Percentiles rank a stretch among this genome's conserved stretches.
phyloP scores from a whole-genome alignment of 306 rosid species.

The Quercus robur region DNA sequence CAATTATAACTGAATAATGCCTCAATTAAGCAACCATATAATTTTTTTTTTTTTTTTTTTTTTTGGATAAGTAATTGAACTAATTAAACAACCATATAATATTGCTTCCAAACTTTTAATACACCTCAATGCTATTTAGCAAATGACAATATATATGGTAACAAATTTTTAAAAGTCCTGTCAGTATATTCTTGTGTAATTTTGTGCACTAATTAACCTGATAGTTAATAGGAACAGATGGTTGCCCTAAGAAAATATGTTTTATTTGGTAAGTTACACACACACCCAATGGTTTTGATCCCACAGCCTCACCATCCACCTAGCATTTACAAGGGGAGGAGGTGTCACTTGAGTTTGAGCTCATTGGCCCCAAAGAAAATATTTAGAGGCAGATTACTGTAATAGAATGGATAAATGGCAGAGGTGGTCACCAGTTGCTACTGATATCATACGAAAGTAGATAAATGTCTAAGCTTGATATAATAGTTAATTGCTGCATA shows the following conservation, averaged over 20 bases:
- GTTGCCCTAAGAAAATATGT: not conserved
- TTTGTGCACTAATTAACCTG: not conserved
- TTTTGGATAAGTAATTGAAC: too few species aligned
- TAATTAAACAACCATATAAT: not conserved
- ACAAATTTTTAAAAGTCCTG: not conserved
- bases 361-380: not conserved
- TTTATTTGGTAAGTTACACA: too few species aligned
- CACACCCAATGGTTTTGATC: too few species aligned
- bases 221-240: not conserved
- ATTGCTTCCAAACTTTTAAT: not conserved
- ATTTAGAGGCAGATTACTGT: not conserved
- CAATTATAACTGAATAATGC: too few species aligned
- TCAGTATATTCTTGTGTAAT: not conserved
- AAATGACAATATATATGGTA: not conserved
- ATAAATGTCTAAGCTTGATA: not conserved
- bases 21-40: not conserved
- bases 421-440: not conserved
- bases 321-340: too few species aligned
- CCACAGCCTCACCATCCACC: too few species aligned
- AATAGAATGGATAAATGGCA: not conserved
- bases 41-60: too few species aligned
- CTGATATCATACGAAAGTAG: not conserved
- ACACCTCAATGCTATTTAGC: too few species aligned
- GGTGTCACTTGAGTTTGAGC: too few species aligned
- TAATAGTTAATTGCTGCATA: not conserved